Percentiles rank a stretch among this genome's conserved stretches.
These are phyloP conservation scores for Pinus taeda DNA, from an alignment of 75 land plant species.

Conservation along the genomic window DNA sequence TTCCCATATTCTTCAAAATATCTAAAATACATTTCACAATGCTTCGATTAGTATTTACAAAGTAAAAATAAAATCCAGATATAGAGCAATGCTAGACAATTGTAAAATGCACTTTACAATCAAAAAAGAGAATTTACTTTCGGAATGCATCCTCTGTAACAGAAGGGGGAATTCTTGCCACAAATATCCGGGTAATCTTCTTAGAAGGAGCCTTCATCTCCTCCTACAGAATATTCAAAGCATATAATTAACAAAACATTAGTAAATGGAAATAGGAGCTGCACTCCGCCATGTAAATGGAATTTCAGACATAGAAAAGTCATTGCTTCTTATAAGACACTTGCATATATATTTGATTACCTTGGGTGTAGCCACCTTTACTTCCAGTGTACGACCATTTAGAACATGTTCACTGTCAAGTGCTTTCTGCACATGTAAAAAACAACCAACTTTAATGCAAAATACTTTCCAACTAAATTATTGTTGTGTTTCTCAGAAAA, in stretches of 20 bases:
- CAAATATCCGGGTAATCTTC: constrained; percentile 79
- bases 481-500: not conserved
- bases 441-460: not conserved
- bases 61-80: not conserved
- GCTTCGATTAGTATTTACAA: not conserved
- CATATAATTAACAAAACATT: not conserved
- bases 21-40: not conserved
- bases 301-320: not conserved
- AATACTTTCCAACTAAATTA: not conserved
- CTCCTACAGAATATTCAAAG: constrained; percentile 37
- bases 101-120: not conserved
- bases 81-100: not conserved
- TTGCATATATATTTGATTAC: constrained; percentile 23
- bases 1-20: constrained; percentile 84
- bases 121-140: constrained; percentile 16
- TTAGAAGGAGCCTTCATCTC: constrained; percentile 58
- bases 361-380: constrained; percentile 89
- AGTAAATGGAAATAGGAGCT: not conserved
- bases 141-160: constrained; percentile 56
- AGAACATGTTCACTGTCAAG: constrained; percentile 60
- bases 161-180: constrained; percentile 75
- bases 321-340: too few species aligned
- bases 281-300: not conserved
- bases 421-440: constrained; percentile 39
- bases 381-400: constrained; percentile 63